Percentiles rank a stretch among this genome's conserved stretches.
Evolutionary conservation across 768 basidiomycete genomes (phyloP).

Genomic region (Xerocomus potaroensis): DNA sequence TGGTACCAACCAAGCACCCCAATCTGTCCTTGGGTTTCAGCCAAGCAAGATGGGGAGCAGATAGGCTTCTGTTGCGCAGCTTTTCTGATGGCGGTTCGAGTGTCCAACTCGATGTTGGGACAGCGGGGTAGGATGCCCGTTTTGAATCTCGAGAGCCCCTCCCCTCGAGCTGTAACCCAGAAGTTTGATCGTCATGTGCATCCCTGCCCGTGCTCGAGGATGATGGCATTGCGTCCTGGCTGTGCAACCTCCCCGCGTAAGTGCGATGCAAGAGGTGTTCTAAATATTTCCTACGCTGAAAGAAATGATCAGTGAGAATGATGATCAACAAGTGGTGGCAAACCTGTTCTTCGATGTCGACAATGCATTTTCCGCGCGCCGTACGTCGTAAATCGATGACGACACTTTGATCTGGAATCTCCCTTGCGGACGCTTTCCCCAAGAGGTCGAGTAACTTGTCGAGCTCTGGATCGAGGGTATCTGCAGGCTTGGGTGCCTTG

Average conservation of each 20-base stretch:
- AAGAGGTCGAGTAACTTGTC: slow-evolving; percentile 70
- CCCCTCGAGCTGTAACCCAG: neutral
- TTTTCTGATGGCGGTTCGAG: slow-evolving; percentile 21
- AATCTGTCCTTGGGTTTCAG: slow-evolving; percentile 35
- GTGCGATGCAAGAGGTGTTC: slow-evolving; percentile 71
- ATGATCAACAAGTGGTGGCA: neutral
- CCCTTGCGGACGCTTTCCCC: slow-evolving; percentile 65
- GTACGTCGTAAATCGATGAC: slow-evolving; percentile 59
- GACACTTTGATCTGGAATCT: slow-evolving; percentile 66
- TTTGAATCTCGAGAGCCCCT: slow-evolving; percentile 15
- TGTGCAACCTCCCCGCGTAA: slow-evolving; percentile 64
- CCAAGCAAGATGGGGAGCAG: slow-evolving; percentile 60
- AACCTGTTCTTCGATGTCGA: slow-evolving; percentile 66
- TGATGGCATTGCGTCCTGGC: slow-evolving; percentile 65
- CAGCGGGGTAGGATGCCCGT: slow-evolving; percentile 19
- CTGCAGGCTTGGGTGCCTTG: slow-evolving; percentile 41
- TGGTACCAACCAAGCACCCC: slow-evolving; percentile 4
- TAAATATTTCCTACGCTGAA: slow-evolving; percentile 70
- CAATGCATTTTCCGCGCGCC: slow-evolving; percentile 47
- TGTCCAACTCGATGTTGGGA: slow-evolving; percentile 1
- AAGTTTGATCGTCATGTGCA: neutral
- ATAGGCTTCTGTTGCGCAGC: slow-evolving; percentile 47
- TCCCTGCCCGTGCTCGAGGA: slow-evolving; percentile 13
- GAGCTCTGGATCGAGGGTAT: slow-evolving; percentile 42
- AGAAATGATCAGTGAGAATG: slow-evolving; percentile 3